phyloP scores from a whole-genome alignment of 345 rosid species.

The Arabidopsis suecica region DNA sequence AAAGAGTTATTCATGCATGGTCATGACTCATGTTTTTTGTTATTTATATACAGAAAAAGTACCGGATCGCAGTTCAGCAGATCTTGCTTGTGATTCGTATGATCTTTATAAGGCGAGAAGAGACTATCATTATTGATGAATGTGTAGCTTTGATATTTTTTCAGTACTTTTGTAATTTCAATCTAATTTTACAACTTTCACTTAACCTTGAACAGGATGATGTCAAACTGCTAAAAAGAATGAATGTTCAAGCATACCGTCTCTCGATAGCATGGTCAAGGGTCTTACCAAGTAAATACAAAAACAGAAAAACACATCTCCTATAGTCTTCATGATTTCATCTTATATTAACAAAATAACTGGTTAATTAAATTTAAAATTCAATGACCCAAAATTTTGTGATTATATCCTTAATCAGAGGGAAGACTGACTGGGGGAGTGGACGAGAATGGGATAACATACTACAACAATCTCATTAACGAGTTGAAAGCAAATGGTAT shows the following conservation, averaged over 20 bases:
- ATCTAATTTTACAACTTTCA: neutral
- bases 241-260: conserved; percentile 28
- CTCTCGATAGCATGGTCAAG: conserved; percentile 48
- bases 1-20: neutral
- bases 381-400: neutral
- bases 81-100: conserved; percentile 35
- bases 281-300: conserved; percentile 50
- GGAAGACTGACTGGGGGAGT: conserved; percentile 53
- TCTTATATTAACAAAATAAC: no score
- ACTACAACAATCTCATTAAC: conserved; percentile 58
- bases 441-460: conserved; percentile 48
- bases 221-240: neutral
- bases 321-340: no score
- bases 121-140: neutral
- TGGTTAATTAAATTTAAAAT: no score
- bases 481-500: conserved; percentile 27
- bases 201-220: neutral
- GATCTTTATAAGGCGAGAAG: conserved; percentile 21
- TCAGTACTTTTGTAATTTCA: neutral
- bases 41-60: conserved; percentile 15
- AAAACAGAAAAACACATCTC: no score
- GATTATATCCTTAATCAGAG: conserved; percentile 20
- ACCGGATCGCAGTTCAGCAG: conserved; percentile 29
- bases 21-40: neutral
- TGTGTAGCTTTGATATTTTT: neutral